phyloP scores from a whole-genome alignment of 306 rosid species.

The Prunus mume region DNA sequence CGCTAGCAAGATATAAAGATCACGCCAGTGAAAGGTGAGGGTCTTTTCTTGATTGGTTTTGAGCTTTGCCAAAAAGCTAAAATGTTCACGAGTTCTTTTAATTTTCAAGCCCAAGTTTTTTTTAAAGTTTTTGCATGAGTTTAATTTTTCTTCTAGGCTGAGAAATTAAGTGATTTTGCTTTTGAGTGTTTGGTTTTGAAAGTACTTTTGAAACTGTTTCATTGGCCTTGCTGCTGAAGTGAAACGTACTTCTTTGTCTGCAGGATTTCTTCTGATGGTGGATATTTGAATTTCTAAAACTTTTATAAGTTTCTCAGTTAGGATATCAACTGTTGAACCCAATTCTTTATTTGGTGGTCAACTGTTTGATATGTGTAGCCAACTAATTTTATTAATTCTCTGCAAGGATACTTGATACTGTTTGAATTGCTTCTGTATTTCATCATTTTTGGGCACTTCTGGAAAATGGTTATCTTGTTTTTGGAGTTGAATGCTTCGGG shows the following conservation, averaged over 20 bases:
- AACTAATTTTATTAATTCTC: too few species aligned
- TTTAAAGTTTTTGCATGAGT: too few species aligned
- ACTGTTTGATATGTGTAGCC: neutral
- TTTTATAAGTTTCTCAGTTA: neutral
- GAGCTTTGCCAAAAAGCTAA: neutral
- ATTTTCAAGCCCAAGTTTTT: neutral
- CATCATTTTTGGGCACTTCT: neutral
- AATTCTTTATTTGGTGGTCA: neutral
- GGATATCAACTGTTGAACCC: neutral
- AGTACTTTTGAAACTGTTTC: neutral
- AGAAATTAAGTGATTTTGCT: neutral
- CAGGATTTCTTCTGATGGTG: too few species aligned
- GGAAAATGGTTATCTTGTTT: neutral
- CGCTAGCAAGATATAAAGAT: neutral
- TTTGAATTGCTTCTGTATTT: neutral
- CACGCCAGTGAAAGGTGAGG: neutral
- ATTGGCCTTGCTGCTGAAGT: neutral
- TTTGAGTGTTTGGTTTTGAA: neutral
- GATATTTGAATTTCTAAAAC: too few species aligned
- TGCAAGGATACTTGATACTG: too few species aligned
- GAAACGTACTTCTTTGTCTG: too few species aligned
- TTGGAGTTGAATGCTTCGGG: neutral
- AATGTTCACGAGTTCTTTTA: slow-evolving; percentile 4
- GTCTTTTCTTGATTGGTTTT: neutral
- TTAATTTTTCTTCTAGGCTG: neutral